A percentile compares a stretch with the other conserved stretches of the same genome.
Evolutionary conservation across 225 moss, liverwort and hornwort species (phyloP).

Genomic region (Marchantia polymorpha): DNA sequence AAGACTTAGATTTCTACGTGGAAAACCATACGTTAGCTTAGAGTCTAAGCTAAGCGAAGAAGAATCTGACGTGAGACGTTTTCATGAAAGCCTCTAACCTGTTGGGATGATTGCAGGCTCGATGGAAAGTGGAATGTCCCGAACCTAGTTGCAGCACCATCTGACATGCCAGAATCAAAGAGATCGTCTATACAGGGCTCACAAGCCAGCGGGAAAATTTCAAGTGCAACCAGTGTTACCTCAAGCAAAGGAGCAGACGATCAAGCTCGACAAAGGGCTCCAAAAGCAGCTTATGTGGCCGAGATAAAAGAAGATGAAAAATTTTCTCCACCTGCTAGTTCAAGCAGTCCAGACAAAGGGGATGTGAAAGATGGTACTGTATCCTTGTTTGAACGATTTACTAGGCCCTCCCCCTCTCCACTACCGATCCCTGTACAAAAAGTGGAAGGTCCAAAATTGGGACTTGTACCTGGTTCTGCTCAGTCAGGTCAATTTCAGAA

Average conservation of each 20-base stretch:
- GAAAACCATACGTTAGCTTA: not conserved
- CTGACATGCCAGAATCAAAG: conserved; percentile 33
- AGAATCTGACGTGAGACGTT: not conserved
- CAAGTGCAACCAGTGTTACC: not conserved
- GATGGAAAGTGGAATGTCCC: conserved; percentile 21
- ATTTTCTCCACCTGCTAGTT: not conserved
- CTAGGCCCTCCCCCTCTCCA: conserved; percentile 20
- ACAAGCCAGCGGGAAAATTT: not conserved
- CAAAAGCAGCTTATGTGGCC: not conserved
- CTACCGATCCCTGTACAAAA: conserved; percentile 9
- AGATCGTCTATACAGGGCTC: conserved; percentile 1
- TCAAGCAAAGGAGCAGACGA: not conserved
- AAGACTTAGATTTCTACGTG: not conserved
- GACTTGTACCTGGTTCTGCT: not conserved
- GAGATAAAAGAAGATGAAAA: conserved; percentile 1
- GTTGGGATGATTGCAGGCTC: conserved; percentile 28
- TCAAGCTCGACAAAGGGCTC: not conserved
- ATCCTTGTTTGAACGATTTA: conserved; percentile 28
- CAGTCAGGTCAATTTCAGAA: conserved; percentile 1
- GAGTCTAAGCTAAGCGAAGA: not conserved
- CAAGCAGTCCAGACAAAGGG: conserved; percentile 5
- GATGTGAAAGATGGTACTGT: conserved; percentile 14
- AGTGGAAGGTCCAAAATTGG: conserved; percentile 21
- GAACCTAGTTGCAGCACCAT: conserved; percentile 32
- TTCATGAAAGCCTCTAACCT: not conserved